Conservation (phyloP, 2,329 filamentous ascomycete genomes). For the Tolypocladium cylindrosporum region DNA sequence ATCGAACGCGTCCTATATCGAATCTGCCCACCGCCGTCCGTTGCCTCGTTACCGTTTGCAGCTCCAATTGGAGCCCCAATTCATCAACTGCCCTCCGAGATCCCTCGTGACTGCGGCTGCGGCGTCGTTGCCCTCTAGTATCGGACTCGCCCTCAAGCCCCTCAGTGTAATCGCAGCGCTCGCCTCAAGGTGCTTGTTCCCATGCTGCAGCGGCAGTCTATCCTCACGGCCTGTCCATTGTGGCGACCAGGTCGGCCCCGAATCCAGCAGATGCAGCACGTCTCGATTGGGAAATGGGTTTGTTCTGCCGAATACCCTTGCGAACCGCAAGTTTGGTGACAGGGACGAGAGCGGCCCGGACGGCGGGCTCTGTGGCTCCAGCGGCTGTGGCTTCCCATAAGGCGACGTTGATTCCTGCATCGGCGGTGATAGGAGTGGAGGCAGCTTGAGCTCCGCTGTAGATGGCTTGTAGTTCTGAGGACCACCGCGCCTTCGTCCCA, state of each 20-base stretch:
- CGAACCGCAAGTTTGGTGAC: conserved; percentile 19
- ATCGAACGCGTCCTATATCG: background rate
- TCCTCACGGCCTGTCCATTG: conserved; percentile 1
- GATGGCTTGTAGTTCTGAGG: background rate
- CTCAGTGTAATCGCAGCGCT: conserved; percentile 12
- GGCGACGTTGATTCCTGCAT: conserved; percentile 6
- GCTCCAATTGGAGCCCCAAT: conserved; percentile 11
- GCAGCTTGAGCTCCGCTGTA: conserved; percentile 13
- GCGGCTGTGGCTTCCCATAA: conserved; percentile 13
- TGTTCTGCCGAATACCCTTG: conserved; percentile 7
- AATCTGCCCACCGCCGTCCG: background rate
- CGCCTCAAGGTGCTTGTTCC: background rate
- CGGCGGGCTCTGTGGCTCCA: conserved; percentile 19
- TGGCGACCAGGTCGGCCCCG: conserved; percentile 7
- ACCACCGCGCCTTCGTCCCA: conserved; percentile 6
- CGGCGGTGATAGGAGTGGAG: conserved; percentile 18
- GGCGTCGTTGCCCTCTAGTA: conserved; percentile 1
- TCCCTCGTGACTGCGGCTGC: background rate
- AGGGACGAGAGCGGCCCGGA: conserved; percentile 18
- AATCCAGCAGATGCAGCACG: conserved; percentile 9
- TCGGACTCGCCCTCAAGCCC: conserved; percentile 12
- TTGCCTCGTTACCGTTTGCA: conserved; percentile 3
- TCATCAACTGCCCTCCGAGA: conserved; percentile 7
- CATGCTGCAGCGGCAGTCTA: background rate
- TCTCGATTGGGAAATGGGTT: conserved; percentile 15